phyloP scores from a whole-genome alignment of 2,329 filamentous ascomycete genomes.

The Venturia aucupariae region DNA sequence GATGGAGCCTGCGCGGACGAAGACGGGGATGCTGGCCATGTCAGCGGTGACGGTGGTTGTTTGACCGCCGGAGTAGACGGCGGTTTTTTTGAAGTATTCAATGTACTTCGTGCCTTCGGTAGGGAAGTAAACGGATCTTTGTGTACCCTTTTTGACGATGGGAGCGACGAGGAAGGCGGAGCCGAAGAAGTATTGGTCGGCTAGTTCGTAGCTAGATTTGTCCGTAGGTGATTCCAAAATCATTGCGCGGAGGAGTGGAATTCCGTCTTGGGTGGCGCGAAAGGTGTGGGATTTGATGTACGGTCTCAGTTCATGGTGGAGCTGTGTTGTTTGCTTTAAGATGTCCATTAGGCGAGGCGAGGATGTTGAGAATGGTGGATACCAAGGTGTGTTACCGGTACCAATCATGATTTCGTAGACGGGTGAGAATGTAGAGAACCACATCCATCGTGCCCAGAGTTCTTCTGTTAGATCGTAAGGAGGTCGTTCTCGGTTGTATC shows the following conservation, averaged over 20 bases:
- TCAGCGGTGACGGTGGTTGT: constrained; percentile 18
- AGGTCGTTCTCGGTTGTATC: constrained; percentile 22
- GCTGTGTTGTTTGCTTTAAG: constrained; percentile 25
- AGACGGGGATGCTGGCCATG: constrained; percentile 24
- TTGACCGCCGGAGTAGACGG: constrained; percentile 21
- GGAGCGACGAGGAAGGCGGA: constrained; percentile 27
- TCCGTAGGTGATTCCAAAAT: constrained; percentile 27
- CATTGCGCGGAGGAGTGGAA: constrained; percentile 28
- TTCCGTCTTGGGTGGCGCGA: constrained; percentile 22
- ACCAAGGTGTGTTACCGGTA: constrained; percentile 29
- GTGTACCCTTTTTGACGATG: constrained; percentile 22
- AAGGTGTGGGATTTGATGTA: constrained; percentile 28
- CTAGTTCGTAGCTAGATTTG: constrained; percentile 19
- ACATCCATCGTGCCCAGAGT: constrained; percentile 32
- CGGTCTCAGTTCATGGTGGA: constrained; percentile 26
- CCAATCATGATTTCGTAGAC: constrained; percentile 30
- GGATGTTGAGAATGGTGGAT: constrained; percentile 20
- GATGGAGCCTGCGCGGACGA: constrained; percentile 27
- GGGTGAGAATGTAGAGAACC: constrained; percentile 30
- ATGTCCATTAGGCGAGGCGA: constrained; percentile 22
- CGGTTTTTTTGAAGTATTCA: constrained; percentile 26
- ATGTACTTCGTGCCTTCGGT: constrained; percentile 21
- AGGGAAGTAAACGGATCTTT: constrained; percentile 27
- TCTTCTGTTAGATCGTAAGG: constrained; percentile 23
- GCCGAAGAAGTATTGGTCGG: constrained; percentile 28